Evolutionary conservation across 352 stramenopile species (phyloP).

Genomic region (Elongisporangium undulatum): DNA sequence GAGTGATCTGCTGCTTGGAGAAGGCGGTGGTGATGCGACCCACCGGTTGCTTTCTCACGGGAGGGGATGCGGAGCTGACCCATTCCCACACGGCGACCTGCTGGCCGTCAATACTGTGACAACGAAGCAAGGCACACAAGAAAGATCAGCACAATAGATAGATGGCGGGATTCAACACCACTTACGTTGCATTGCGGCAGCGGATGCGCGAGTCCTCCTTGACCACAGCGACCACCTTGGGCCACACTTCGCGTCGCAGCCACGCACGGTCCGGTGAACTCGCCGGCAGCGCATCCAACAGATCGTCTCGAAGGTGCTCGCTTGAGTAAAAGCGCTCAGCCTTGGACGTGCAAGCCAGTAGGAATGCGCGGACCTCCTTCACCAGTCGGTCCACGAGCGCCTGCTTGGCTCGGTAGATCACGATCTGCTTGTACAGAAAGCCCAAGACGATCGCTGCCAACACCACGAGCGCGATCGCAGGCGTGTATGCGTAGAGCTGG

Average conservation of each 20-base stretch:
- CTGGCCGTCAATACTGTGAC: neutral
- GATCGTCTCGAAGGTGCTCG: slow-evolving; percentile 52
- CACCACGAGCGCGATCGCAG: slow-evolving; percentile 32
- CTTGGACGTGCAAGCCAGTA: slow-evolving; percentile 36
- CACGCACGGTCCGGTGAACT: slow-evolving; percentile 40
- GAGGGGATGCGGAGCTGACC: neutral
- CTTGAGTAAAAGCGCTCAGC: slow-evolving; percentile 43
- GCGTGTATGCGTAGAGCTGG: slow-evolving; percentile 38
- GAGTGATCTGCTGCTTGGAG: neutral
- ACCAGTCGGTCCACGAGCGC: slow-evolving; percentile 55
- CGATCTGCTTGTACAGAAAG: slow-evolving; percentile 27
- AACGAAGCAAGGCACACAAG: neutral
- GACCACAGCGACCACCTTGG: slow-evolving; percentile 44
- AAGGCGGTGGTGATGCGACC: neutral
- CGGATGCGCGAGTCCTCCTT: slow-evolving; percentile 53
- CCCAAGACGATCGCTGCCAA: slow-evolving; percentile 19
- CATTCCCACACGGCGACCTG: neutral
- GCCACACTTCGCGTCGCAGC: slow-evolving; percentile 53
- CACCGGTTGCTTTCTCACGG: neutral
- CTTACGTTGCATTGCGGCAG: slow-evolving; percentile 38
- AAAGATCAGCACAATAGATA: neutral
- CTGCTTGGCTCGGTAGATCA: slow-evolving; percentile 38
- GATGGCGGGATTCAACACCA: neutral
- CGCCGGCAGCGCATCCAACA: slow-evolving; percentile 31
- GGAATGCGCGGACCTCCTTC: slow-evolving; percentile 63